These are phyloP conservation scores for Serendipita sp. DNA, from an alignment of 768 basidiomycete genomes.

Conservation along the genomic window DNA sequence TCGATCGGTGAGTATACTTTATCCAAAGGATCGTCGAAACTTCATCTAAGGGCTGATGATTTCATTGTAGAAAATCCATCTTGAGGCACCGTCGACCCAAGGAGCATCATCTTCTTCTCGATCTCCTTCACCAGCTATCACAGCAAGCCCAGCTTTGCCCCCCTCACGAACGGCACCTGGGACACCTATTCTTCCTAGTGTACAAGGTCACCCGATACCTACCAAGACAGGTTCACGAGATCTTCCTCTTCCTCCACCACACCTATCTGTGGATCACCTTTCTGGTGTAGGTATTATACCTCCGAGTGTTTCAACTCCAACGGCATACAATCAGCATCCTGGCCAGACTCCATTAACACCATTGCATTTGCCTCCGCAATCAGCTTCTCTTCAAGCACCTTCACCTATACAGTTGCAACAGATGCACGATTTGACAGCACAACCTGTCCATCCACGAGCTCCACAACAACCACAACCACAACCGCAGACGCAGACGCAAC, in stretches of 20 bases:
- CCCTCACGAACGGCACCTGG: slow-evolving; percentile 8
- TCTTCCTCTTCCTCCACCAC: neutral
- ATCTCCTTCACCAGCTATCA: slow-evolving; percentile 17
- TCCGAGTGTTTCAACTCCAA: neutral
- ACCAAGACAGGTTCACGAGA: neutral
- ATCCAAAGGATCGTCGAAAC: too few relatives aligned
- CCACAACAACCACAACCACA: too few relatives aligned
- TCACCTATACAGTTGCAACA: slow-evolving; percentile 20
- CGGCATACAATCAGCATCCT: neutral
- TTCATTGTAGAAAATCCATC: slow-evolving; percentile 12
- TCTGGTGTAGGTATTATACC: neutral
- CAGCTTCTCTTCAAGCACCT: neutral
- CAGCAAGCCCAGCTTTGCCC: slow-evolving; percentile 10
- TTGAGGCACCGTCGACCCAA: slow-evolving; percentile 4
- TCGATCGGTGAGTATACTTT: slow-evolving; percentile 32
- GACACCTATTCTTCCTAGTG: neutral
- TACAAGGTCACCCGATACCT: too few relatives aligned
- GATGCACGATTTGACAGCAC: slow-evolving; percentile 23
- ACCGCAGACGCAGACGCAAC: neutral
- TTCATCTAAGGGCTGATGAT: too few relatives aligned
- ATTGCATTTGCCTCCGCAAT: too few relatives aligned
- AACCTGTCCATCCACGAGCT: too few relatives aligned
- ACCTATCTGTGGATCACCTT: neutral
- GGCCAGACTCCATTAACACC: neutral
- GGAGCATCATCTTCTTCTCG: slow-evolving; percentile 17